A percentile compares a stretch with the other conserved stretches of the same genome.
phyloP scores from a whole-genome alignment of 306 rosid species.

The Acacia confusa region DNA sequence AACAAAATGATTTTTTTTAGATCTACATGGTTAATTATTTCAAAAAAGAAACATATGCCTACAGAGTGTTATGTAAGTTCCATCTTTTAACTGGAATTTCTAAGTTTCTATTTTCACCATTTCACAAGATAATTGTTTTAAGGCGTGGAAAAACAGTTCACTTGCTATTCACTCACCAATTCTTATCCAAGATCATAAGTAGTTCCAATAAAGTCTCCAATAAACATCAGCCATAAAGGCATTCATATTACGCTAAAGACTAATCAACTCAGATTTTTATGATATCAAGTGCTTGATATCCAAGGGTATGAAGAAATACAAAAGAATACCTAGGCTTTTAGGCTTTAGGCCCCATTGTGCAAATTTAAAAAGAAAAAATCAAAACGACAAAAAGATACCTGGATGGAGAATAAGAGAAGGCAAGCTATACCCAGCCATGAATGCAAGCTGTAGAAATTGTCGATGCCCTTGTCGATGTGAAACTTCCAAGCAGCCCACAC shows the following conservation, averaged over 20 bases:
- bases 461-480: constrained; percentile 93
- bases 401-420: constrained; percentile 70
- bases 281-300: background rate
- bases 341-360: background rate
- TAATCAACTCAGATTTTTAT: background rate
- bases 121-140: background rate
- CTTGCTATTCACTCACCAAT: background rate
- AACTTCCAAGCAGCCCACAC: constrained; percentile 96
- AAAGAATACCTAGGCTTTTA: background rate
- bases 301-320: background rate
- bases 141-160: background rate
- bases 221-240: background rate
- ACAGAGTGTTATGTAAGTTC: background rate
- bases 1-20: background rate
- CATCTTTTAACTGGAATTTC: background rate
- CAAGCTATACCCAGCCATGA: constrained; percentile 96
- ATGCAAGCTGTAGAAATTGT: constrained; percentile 95
- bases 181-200: background rate
- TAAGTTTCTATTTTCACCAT: background rate
- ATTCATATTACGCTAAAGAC: background rate
- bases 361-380: background rate
- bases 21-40: background rate
- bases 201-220: background rate
- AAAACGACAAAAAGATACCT: constrained; percentile 46
- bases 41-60: background rate